Evolutionary conservation across 2,329 filamentous ascomycete genomes (phyloP).

Genomic region (Aureobasidium musti): DNA sequence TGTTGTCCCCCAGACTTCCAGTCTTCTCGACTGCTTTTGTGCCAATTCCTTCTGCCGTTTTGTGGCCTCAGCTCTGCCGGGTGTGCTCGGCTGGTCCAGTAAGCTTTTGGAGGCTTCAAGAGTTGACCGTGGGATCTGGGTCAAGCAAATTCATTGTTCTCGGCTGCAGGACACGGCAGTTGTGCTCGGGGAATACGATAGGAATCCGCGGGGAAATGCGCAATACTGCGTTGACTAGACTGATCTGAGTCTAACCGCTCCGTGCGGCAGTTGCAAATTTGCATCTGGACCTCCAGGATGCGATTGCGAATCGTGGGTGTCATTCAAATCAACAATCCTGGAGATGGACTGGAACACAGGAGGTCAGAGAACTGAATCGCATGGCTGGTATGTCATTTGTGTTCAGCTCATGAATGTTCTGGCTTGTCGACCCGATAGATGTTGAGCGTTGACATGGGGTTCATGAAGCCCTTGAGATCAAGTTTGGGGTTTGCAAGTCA

Average conservation of each 20-base stretch:
- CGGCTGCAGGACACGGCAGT: constrained; percentile 27
- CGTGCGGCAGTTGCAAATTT: not conserved
- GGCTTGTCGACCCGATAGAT: no score
- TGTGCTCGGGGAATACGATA: not conserved
- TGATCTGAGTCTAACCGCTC: not conserved
- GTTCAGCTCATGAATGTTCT: no score
- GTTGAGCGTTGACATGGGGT: no score
- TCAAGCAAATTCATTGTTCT: not conserved
- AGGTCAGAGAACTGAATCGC: not conserved
- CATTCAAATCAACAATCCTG: not conserved
- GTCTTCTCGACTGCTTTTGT: not conserved
- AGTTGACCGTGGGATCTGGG: not conserved
- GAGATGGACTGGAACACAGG: no score
- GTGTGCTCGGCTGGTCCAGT: not conserved
- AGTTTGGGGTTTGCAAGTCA: no score
- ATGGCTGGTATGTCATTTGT: not conserved
- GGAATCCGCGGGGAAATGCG: not conserved
- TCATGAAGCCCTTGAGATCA: no score
- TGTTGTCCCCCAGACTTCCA: not conserved
- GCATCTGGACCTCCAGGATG: not conserved
- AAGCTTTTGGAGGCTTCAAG: not conserved
- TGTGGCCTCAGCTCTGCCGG: not conserved
- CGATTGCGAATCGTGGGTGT: not conserved
- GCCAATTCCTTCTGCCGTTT: not conserved
- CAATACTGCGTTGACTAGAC: not conserved